Conservation (phyloP, 2,329 filamentous ascomycete genomes). For the Arthrobotrys megalospora region DNA sequence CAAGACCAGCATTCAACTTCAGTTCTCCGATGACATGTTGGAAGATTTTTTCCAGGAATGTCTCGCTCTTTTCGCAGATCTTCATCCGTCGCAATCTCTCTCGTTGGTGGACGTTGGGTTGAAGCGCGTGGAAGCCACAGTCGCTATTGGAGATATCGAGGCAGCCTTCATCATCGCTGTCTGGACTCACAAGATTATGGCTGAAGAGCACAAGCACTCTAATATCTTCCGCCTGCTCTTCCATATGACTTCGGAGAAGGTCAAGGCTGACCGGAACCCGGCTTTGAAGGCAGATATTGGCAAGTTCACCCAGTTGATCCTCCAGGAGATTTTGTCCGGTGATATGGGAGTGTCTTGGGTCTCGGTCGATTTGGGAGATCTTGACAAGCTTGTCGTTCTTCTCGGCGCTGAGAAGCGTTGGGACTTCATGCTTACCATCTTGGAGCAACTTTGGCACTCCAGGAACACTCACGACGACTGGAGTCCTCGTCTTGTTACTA, state of each 20-base stretch:
- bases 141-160: constrained; percentile 39
- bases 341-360: constrained; percentile 52
- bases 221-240: constrained; percentile 47
- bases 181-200: constrained; percentile 51
- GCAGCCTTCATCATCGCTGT: constrained; percentile 49
- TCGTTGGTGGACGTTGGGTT: constrained; percentile 51
- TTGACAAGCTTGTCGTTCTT: constrained; percentile 35
- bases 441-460: constrained; percentile 53
- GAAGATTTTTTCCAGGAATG: constrained; percentile 50
- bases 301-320: constrained; percentile 49
- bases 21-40: constrained; percentile 55
- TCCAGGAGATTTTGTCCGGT: constrained; percentile 41
- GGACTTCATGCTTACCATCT: constrained; percentile 47
- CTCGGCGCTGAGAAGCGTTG: constrained; percentile 35
- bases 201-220: constrained; percentile 43
- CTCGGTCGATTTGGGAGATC: constrained; percentile 36
- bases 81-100: constrained; percentile 8
- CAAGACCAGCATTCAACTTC: constrained; percentile 43
- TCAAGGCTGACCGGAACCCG: constrained; percentile 34
- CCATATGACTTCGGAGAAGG: constrained; percentile 47
- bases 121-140: constrained; percentile 39
- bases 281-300: constrained; percentile 37
- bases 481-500: constrained; percentile 49
- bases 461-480: constrained; percentile 44
- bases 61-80: constrained; percentile 35